A percentile compares a stretch with the other conserved stretches of the same genome.
These are phyloP conservation scores for Fagopyrum tataricum DNA, from an alignment of 148 eudicot genomes.

Conservation along the genomic window DNA sequence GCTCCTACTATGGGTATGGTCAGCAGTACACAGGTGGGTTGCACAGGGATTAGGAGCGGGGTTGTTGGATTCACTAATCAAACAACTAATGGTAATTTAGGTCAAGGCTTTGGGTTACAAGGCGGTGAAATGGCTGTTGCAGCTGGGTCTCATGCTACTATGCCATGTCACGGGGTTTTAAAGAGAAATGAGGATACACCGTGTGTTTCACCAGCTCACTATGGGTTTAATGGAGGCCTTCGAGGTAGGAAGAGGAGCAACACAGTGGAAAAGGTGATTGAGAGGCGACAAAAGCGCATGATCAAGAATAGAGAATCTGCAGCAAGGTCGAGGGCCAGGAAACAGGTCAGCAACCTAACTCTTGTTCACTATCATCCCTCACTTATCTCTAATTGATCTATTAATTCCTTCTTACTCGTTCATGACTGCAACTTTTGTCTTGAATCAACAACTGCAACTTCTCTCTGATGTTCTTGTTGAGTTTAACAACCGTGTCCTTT, in stretches of 20 bases:
- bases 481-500: background rate
- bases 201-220: conserved; percentile 76
- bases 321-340: conserved; percentile 92
- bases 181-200: conserved; percentile 74
- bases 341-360: conserved; percentile 48
- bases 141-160: conserved; percentile 52
- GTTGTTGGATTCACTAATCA: conserved; percentile 42
- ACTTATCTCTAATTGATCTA: too few relatives aligned
- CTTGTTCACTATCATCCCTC: too few relatives aligned
- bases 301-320: conserved; percentile 95
- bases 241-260: conserved; percentile 51
- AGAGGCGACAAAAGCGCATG: conserved; percentile 91
- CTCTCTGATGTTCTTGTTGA: background rate
- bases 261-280: conserved; percentile 76
- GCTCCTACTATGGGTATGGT: conserved; percentile 45
- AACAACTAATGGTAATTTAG: conserved; percentile 36
- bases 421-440: too few relatives aligned
- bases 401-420: too few relatives aligned
- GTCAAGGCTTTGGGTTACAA: conserved; percentile 34
- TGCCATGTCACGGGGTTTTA: conserved; percentile 64
- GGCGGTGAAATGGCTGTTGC: conserved; percentile 51
- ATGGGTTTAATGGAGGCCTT: conserved; percentile 61
- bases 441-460: too few relatives aligned
- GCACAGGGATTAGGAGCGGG: conserved; percentile 49
- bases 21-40: conserved; percentile 36